Base-by-base conservation (phyloP, 352 stramenopile genomes). In the Globisporangium ultimum region DNA sequence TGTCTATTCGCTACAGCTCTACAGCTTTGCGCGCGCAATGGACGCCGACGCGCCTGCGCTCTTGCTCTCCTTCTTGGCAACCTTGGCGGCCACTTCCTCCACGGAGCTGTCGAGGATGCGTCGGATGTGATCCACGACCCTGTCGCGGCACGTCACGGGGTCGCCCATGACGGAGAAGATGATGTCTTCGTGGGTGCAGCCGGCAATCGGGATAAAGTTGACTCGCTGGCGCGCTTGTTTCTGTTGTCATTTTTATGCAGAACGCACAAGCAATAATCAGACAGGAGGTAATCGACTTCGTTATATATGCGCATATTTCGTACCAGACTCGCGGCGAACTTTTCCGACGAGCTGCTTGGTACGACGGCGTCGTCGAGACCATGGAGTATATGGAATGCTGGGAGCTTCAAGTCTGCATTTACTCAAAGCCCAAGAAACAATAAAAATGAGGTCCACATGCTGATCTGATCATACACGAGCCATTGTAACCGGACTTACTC, bases 131-230 rank as follows among this genome's bases (percentile, higher is more conserved):
- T 62, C 59, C 24, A 85, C 24, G 24, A 84, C 62, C 24, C 76
- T 64, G 10, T 57, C 46, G 21, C 75, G 78, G 59, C 67, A 82
- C 12, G 65, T 40, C 17, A 87, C 68, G 40, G 68, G 68, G 59
- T 89, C 77, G n/a, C 80, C 80, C 80, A 89, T 88, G 28, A 71
- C 61, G n/a, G 80, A 75, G 54, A 89, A 85, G 28, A 88, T 62
- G 43, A 89, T 78, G 54, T 84, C 71, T 60, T 87, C 73, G 61
- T 89, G 79, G 38, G 76, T 78, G 53, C 80, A 88, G 21, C 76
- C 59, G n/a, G 50, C 41, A 28, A 89, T 61, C 63, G 76, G 61
- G 41, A 63, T 64, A 48, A 76, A 88, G 48, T 72, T 68, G 20
- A 64, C 75, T 40, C 45, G 24, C 64, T 87, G 71, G 8, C 64